Base-by-base conservation (phyloP, 495 filamentous ascomycete genomes). In the Penicillium dipodomyicola region DNA sequence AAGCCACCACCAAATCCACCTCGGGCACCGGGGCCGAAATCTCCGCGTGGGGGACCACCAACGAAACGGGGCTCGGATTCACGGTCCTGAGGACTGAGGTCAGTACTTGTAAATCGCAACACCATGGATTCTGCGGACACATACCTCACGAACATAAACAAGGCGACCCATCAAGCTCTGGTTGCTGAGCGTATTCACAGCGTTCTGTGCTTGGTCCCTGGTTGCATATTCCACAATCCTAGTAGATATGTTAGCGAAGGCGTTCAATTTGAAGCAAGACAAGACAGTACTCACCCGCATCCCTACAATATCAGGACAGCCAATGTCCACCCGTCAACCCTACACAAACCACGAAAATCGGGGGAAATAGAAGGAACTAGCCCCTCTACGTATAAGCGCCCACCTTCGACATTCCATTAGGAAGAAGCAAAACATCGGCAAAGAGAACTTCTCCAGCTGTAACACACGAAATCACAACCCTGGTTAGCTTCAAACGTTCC, bases 361-460 rank as follows among this genome's bases (percentile, higher is more conserved):
- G 63, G 49, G 65, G 65, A 69, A 33, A 54, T 63, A 67, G 74
- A 80, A 83, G 81, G 87, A 86, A 83, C 86, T 87, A 91, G 84
- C 85, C 89, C 86, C 84, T 84, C 84, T 86, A 92, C 84, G 86
- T 84, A 84, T 91, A 90, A 86, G 85, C 86, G 90, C 91, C 91
- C 91, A 97, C 94, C 95, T 98, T 98, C 90, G 93, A 97, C 94
- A 98, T 98, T 91, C 94, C 94, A 86, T 98, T 98, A 72, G 95
- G 95, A 91, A 98, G 92, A 76, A 96, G 84, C 76, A 98, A 88
- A 70, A 98, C 93, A 84, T 98, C 94, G 85, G 94, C 94, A 79
- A 95, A 98, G 80, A 97, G 86, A 78, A 97, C 95, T 73, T 97
- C 94, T 84, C 94, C 94, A 81, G 94, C 94, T 98, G 74, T 68